Conservation (phyloP, 2,329 filamentous ascomycete species). For the Nakataea oryzae region DNA sequence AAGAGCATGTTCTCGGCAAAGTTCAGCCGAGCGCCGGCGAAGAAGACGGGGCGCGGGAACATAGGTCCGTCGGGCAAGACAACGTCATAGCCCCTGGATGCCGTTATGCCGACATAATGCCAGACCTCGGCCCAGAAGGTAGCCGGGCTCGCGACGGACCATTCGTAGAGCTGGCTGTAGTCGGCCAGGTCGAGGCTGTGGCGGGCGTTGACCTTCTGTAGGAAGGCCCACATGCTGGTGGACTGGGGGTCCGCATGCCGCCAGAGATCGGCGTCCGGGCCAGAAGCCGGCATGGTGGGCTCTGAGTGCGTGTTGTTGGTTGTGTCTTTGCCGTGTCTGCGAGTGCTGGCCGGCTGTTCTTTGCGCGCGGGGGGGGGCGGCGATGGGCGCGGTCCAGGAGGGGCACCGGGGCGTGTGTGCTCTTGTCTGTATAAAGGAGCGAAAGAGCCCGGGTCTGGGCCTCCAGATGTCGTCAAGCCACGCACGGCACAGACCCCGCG, state of each 20-base stretch:
- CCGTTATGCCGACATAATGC: constrained; percentile 68
- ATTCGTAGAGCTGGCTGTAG: constrained; percentile 71
- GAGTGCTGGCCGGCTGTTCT: no score
- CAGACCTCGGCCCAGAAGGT: constrained; percentile 81
- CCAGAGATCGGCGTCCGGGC: constrained; percentile 49
- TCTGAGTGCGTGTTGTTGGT: neutral
- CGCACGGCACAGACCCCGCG: neutral
- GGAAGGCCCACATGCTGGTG: constrained; percentile 64
- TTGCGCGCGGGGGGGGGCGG: no score
- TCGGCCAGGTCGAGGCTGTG: constrained; percentile 50
- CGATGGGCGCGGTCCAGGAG: neutral
- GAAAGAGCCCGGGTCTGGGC: neutral
- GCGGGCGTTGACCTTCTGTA: constrained; percentile 57
- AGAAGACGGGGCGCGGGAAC: constrained; percentile 84
- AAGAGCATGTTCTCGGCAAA: constrained; percentile 94
- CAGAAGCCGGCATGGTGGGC: neutral
- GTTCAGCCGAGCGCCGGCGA: constrained; percentile 68
- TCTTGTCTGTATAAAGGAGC: neutral
- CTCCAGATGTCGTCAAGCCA: neutral
- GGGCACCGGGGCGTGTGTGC: neutral
- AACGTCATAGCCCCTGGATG: constrained; percentile 51
- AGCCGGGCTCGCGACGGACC: constrained; percentile 69
- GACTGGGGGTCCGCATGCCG: constrained; percentile 53
- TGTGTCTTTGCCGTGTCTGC: neutral
- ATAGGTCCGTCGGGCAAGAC: constrained; percentile 62